Base-by-base conservation (phyloP, 139 green algal genomes). In the Closterium sp. region DNA sequence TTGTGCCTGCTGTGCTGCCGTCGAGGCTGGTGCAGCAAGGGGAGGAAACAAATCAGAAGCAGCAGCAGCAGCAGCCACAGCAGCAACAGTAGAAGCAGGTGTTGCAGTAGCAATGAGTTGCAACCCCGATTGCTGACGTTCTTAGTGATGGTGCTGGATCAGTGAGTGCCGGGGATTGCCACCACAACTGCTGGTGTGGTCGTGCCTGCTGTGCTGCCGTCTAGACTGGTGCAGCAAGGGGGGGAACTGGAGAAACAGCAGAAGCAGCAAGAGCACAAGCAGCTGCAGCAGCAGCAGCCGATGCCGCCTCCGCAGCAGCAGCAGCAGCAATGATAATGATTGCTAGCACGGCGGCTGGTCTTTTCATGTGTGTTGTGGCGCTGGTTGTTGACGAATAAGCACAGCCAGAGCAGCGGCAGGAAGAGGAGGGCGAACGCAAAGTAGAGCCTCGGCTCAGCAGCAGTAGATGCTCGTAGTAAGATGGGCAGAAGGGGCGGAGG, bases 71-170 rank as follows among this genome's bases (percentile, higher is more conserved):
- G 62, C 62, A 79, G 62, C 62, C 24, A 3, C 62, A 79, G 62
- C 50, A 73, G 50, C 50, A 73, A 4, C 10, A 79, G 62, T 13
- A 22, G 19, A 24, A 27, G 19, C 19, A 27, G 19, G 38, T 50
- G n/a, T n/a, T n/a, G n/a, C 62, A 27, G 62, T 13, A 79, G 62
- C 62, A 79, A 13, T 79, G 27, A 50, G 38, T 50, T 96, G 96
- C n/a, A n/a, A n/a, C n/a, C n/a, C n/a, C n/a, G n/a, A n/a, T n/a
- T n/a, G n/a, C n/a, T n/a, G n/a, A n/a, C n/a, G n/a, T n/a, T n/a
- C 84, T 96, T 96, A 24, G 38, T 90, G 29, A 90, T 92, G 31
- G 88, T 92, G 11, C 92, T 45, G 19, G 88, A 89, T 22, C 92
- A 94, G 31, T 94, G 88, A 88, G 87, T 85, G 79, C 38, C 86